phyloP scores from a whole-genome alignment of 148 eudicot genomes.

The Rhododendron ovatum region DNA sequence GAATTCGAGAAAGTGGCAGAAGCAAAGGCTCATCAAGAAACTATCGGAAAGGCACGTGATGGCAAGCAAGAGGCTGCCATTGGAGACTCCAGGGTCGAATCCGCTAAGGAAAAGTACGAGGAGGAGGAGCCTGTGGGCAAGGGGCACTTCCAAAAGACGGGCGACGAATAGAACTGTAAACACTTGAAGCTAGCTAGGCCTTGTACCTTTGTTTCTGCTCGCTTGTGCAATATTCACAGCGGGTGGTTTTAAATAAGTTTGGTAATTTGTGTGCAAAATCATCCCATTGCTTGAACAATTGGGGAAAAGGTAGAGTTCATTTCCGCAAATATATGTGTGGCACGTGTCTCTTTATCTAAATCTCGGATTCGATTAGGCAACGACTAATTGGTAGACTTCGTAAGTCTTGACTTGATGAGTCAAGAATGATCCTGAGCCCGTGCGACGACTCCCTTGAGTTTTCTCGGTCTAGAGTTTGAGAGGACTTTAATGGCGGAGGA shows the following conservation, averaged over 20 bases:
- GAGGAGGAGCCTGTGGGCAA: conserved; percentile 12
- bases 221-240: background rate
- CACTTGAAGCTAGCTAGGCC: background rate
- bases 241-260: background rate
- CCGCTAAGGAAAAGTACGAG: conserved; percentile 17
- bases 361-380: no score
- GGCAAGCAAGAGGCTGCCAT: conserved; percentile 8
- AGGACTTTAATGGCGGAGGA: no score
- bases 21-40: conserved; percentile 31
- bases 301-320: background rate
- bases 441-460: no score
- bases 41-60: conserved; percentile 17
- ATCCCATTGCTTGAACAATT: background rate
- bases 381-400: no score
- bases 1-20: conserved; percentile 20
- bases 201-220: background rate
- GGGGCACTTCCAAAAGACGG: conserved; percentile 22
- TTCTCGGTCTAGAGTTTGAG: no score
- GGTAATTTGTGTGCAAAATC: background rate
- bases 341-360: no score
- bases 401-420: no score
- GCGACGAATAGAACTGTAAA: background rate
- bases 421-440: no score
- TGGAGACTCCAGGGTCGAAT: background rate
- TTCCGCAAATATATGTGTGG: background rate